A percentile compares a stretch with the other conserved stretches of the same genome.
phyloP scores from a whole-genome alignment of 2,329 filamentous ascomycete genomes.

The Diplodia sapinea region DNA sequence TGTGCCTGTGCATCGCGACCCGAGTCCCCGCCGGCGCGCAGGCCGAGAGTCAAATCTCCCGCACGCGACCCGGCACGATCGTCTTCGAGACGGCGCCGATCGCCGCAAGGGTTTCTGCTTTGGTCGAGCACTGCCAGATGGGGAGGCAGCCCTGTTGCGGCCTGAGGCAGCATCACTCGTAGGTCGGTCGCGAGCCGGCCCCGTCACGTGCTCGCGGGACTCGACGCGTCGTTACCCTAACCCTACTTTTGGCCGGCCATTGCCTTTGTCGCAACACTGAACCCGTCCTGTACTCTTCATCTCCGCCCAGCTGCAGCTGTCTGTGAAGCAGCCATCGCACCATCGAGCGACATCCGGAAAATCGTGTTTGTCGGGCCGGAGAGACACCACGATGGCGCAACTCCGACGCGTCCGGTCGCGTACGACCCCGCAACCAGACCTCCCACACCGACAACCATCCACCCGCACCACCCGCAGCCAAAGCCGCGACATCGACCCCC shows the following conservation, averaged over 20 bases:
- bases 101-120: slow-evolving; percentile 21
- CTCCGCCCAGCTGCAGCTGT: neutral
- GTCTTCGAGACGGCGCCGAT: slow-evolving; percentile 18
- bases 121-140: slow-evolving; percentile 8
- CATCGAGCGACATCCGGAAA: neutral
- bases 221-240: neutral
- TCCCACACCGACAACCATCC: slow-evolving; percentile 34
- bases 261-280: neutral
- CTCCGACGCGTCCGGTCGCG: slow-evolving; percentile 43
- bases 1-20: slow-evolving; percentile 1
- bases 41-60: slow-evolving; percentile 17
- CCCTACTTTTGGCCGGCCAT: neutral
- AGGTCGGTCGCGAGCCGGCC: neutral
- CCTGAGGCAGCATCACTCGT: neutral
- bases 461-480: slow-evolving; percentile 42
- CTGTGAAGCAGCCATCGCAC: neutral
- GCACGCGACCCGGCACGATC: slow-evolving; percentile 28
- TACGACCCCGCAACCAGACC: slow-evolving; percentile 41
- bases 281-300: neutral
- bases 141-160: neutral
- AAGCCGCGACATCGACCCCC: slow-evolving; percentile 47
- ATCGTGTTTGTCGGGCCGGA: neutral
- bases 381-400: slow-evolving; percentile 4
- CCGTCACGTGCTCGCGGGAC: slow-evolving; percentile 1
- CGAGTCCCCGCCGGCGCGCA: slow-evolving; percentile 15